phyloP scores from a whole-genome alignment of 192 early-diverging fungal species.

The Coemansia sp. region DNA sequence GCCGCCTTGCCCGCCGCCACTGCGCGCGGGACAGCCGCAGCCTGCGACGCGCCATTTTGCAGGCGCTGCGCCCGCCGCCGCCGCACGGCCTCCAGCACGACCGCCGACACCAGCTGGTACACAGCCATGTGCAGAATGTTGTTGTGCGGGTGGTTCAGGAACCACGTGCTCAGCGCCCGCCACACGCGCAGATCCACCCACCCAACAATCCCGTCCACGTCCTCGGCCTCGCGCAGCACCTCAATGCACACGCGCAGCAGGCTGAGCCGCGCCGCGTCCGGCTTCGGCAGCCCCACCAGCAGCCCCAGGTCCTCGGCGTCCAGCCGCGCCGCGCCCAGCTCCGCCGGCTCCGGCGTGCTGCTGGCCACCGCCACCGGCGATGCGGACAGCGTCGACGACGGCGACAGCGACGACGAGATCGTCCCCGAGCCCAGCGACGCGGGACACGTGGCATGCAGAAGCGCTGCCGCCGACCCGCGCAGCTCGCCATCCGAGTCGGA shows the following conservation, averaged over 20 bases:
- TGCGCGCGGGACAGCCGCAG: background rate
- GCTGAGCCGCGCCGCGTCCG: conserved; percentile 31
- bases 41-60: background rate
- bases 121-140: conserved; percentile 44
- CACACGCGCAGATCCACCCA: conserved; percentile 53
- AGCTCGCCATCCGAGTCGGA: conserved; percentile 22
- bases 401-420: conserved; percentile 49
- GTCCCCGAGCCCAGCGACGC: conserved; percentile 42
- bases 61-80: conserved; percentile 25
- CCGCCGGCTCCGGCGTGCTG: conserved; percentile 33
- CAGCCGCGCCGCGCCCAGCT: conserved; percentile 19
- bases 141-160: conserved; percentile 52
- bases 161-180: conserved; percentile 48
- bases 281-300: conserved; percentile 39
- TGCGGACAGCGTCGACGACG: conserved; percentile 50
- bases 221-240: conserved; percentile 42
- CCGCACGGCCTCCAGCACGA: conserved; percentile 42
- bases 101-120: conserved; percentile 41
- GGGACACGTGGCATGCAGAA: conserved; percentile 34
- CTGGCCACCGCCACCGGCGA: conserved; percentile 44
- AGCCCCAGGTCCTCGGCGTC: conserved; percentile 41
- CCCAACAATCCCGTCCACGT: conserved; percentile 43
- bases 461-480: conserved; percentile 41
- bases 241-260: conserved; percentile 42
- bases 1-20: background rate